Conservation (phyloP, 169 alveolate genomes). For the Eimeria brunetti region DNA sequence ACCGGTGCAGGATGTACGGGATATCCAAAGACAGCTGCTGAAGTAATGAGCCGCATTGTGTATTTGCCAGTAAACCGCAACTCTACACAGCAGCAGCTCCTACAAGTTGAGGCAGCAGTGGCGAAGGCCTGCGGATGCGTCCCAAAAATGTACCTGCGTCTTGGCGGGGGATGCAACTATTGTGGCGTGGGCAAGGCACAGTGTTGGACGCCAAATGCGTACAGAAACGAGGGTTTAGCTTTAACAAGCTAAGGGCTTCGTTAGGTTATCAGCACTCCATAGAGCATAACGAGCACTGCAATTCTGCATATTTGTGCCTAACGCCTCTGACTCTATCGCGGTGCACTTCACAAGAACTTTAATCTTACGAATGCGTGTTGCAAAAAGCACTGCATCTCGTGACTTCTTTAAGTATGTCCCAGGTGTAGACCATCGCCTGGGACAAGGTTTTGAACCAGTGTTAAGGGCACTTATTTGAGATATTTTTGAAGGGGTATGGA, state of each 20-base stretch:
- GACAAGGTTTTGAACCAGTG: neutral
- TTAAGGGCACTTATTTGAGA: neutral
- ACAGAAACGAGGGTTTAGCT: neutral
- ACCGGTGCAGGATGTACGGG: neutral
- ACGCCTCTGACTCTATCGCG: neutral
- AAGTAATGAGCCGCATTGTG: conserved; percentile 59
- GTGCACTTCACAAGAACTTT: neutral
- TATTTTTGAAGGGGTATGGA: neutral
- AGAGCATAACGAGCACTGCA: neutral
- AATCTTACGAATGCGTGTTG: neutral
- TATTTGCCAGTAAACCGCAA: conserved; percentile 62
- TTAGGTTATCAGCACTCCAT: neutral
- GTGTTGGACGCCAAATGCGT: neutral
- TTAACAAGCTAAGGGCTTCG: neutral
- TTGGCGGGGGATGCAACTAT: neutral
- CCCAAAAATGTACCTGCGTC: neutral
- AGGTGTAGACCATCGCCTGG: neutral
- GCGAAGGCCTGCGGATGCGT: conserved; percentile 24
- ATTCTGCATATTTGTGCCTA: neutral
- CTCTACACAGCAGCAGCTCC: conserved; percentile 38
- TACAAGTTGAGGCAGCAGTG: conserved; percentile 63
- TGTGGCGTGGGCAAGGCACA: neutral
- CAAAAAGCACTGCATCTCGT: neutral
- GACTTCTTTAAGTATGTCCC: neutral
- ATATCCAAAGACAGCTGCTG: conserved; percentile 32